phyloP scores from a whole-genome alignment of 805 yeast genomes.

The Yamadazyma sp. region DNA sequence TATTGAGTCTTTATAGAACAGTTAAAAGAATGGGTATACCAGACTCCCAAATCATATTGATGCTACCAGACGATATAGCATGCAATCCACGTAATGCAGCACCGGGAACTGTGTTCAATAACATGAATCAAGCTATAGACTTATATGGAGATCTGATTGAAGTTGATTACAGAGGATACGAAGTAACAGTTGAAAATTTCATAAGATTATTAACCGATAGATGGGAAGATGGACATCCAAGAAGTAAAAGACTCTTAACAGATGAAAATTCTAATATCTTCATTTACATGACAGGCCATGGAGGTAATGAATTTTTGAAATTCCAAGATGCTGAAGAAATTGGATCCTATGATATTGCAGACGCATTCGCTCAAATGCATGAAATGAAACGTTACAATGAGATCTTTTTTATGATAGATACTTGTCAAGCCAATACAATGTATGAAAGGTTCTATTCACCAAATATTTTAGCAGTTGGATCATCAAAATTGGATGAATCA shows the following conservation, averaged over 20 bases:
- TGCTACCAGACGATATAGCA: slow-evolving; percentile 96
- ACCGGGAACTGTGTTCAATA: slow-evolving; percentile 94
- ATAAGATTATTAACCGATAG: slow-evolving; percentile 90
- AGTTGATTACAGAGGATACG: slow-evolving; percentile 96
- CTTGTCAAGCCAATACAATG: slow-evolving; percentile 99
- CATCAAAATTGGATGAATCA: slow-evolving; percentile 81
- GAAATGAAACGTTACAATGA: slow-evolving; percentile 94
- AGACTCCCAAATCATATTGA: slow-evolving; percentile 92
- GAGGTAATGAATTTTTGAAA: slow-evolving; percentile 95
- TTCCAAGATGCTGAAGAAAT: slow-evolving; percentile 99
- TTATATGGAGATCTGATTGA: slow-evolving; percentile 92
- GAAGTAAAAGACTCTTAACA: slow-evolving; percentile 84
- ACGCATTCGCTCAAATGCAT: slow-evolving; percentile 96
- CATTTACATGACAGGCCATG: slow-evolving; percentile 96
- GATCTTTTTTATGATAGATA: slow-evolving; percentile 95
- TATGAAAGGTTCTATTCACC: slow-evolving; percentile 90
- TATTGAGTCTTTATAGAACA: slow-evolving; percentile 88
- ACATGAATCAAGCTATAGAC: slow-evolving; percentile 87
- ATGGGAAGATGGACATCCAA: slow-evolving; percentile 92
- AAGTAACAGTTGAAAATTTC: slow-evolving; percentile 96
- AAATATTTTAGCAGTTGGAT: slow-evolving; percentile 88
- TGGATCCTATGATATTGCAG: slow-evolving; percentile 92
- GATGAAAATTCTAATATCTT: slow-evolving; percentile 94
- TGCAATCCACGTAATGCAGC: slow-evolving; percentile 95
- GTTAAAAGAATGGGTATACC: slow-evolving; percentile 96